phyloP scores from a whole-genome alignment of 129 eudicot species.

The Pseudognaphalium luteoalbum region DNA sequence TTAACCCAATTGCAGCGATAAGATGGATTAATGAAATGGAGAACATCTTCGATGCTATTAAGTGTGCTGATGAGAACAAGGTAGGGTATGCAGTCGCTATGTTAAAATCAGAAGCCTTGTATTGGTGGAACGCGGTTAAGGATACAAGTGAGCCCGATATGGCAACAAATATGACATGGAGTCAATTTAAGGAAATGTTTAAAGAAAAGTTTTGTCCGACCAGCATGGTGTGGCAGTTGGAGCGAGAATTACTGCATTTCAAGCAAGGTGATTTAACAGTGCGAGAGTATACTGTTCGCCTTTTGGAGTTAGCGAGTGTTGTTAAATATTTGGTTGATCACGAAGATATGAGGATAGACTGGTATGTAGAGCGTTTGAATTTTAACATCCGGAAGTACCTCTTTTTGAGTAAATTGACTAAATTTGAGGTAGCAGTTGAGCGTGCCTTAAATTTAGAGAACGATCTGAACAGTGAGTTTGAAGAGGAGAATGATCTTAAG shows the following conservation, averaged over 20 bases:
- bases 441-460: not conserved
- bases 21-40: conserved; percentile 20
- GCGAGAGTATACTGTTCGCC: conserved; percentile 3
- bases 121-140: conserved; percentile 15
- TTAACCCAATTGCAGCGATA: not conserved
- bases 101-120: not conserved
- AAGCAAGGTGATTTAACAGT: not conserved
- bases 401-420: not conserved
- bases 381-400: not conserved
- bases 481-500: not conserved
- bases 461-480: not conserved
- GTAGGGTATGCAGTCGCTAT: conserved; percentile 3
- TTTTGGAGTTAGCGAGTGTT: not conserved
- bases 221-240: conserved; percentile 2
- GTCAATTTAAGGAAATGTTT: not conserved
- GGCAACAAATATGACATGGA: not conserved
- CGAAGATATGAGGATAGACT: not conserved
- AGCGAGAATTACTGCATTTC: not conserved
- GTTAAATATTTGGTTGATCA: not conserved
- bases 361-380: not conserved
- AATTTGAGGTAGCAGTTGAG: not conserved
- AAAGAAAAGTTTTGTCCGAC: not conserved
- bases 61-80: conserved; percentile 7
- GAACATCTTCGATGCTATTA: conserved; percentile 9
- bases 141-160: not conserved